Evolutionary conservation across 176 grass and related monocot genomes (phyloP), one percentile per base, ranked within the genome.

Genomic region (Musa acuminata): DNA sequence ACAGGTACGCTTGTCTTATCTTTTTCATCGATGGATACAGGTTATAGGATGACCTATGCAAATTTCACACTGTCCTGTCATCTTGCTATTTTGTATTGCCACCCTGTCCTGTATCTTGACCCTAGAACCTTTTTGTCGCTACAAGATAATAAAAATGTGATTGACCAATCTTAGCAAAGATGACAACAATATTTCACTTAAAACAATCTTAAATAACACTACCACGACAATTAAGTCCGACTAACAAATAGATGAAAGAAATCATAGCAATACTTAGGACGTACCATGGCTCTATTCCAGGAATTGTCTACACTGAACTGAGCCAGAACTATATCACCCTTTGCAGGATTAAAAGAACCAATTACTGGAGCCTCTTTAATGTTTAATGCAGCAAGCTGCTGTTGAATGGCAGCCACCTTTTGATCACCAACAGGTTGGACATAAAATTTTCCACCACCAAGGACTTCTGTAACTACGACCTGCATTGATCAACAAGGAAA

Each of bases 271-370:
- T 52, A 22, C 20, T 62, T 35, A 13, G 35, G 0, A 20, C 48
- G 52, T 94, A 99, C 95, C 95, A 99, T 91, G 64, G 95, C 95
- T 79, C 95, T 89, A 68, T 99, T 99, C 95, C 95, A 99, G 14
- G 91, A 94, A 79, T 99, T 94, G 70, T 99, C 95, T 17, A 87
- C 49, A 62, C 83, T 87, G 82, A 99, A 99, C 57, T 99, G 91
- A 62, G 91, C 75, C 23, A 99, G 88, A 51, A 99, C 88, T 65
- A 99, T 84, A 54, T 93, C 90, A 65, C 95, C 95, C 79, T 91
- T 99, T 59, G 35, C 51, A 78, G 95, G 95, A 83, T 94, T 94
- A 78, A 99, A 99, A 72, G 90, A 86, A 79, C 95, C 95, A 84
- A 94, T 73, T 6, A 94, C 84, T 9, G 91, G 90, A 13, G 95